Evolutionary conservation across 169 alveolate genomes (phyloP).

Genomic region (Miamiensis avidus): DNA sequence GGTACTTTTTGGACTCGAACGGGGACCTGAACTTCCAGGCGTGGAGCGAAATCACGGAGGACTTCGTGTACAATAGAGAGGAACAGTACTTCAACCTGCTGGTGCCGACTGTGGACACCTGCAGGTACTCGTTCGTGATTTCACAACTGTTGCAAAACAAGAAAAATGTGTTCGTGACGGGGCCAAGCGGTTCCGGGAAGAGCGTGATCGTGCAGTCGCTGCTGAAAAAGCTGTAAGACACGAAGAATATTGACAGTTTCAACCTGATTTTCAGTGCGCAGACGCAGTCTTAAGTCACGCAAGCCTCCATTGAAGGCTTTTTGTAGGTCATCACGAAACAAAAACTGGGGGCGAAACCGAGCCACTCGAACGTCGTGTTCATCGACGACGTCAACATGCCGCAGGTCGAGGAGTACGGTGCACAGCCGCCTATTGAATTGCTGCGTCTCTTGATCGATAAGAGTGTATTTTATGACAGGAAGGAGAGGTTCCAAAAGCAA

Average conservation of each 20-base stretch:
- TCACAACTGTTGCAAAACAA: slow-evolving; percentile 64
- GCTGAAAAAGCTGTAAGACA: slow-evolving; percentile 73
- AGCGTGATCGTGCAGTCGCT: slow-evolving; percentile 83
- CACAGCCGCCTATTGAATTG: slow-evolving; percentile 86
- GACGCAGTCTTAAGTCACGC: slow-evolving; percentile 83
- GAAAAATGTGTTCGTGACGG: slow-evolving; percentile 87
- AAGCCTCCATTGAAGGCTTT: slow-evolving; percentile 81
- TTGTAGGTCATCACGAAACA: slow-evolving; percentile 82
- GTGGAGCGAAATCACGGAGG: slow-evolving; percentile 84
- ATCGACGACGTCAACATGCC: slow-evolving; percentile 92
- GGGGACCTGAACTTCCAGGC: slow-evolving; percentile 69
- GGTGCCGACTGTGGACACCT: slow-evolving; percentile 91
- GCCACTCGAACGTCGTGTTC: slow-evolving; percentile 47
- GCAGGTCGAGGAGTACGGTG: slow-evolving; percentile 81
- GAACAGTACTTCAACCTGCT: slow-evolving; percentile 82
- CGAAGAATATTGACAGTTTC: slow-evolving; percentile 77
- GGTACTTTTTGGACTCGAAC: slow-evolving; percentile 73
- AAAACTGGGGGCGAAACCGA: slow-evolving; percentile 72
- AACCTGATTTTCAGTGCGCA: slow-evolving; percentile 91
- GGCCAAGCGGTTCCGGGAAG: slow-evolving; percentile 95
- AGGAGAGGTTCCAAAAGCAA: slow-evolving; percentile 77
- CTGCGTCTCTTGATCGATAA: slow-evolving; percentile 78
- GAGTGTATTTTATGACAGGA: slow-evolving; percentile 84
- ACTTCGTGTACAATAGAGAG: slow-evolving; percentile 72
- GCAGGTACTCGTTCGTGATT: slow-evolving; percentile 75